Evolutionary conservation across 2,329 filamentous ascomycete species (phyloP).

Genomic region (Alternaria angustiovoidea): DNA sequence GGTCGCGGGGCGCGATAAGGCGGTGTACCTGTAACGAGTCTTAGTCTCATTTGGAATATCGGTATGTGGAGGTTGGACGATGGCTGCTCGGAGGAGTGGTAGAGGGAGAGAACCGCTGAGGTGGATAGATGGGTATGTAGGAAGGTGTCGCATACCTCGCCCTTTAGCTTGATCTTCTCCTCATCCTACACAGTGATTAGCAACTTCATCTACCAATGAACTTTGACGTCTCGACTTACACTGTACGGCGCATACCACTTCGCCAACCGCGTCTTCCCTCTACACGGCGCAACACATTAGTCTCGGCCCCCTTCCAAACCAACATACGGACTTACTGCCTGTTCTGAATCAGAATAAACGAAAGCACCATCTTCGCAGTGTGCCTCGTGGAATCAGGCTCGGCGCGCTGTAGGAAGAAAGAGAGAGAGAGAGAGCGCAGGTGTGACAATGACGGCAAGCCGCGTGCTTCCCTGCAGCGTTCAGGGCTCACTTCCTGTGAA

Average conservation of each 20-base stretch:
- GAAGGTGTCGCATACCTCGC: conserved; percentile 70
- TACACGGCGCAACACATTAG: conserved; percentile 49
- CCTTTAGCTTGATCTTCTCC: conserved; percentile 98
- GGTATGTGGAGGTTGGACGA: not conserved
- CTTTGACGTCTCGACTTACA: conserved; percentile 53
- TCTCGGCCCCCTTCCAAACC: not conserved
- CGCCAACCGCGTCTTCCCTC: conserved; percentile 96
- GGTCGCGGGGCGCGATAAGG: conserved; percentile 94
- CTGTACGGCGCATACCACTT: conserved; percentile 99
- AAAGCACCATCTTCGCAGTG: conserved; percentile 67
- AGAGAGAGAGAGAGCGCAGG: not conserved
- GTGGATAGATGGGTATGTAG: conserved; percentile 7
- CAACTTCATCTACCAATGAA: not conserved
- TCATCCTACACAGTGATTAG: conserved; percentile 70
- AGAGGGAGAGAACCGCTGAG: not conserved
- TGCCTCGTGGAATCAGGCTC: conserved; percentile 14
- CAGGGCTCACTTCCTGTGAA: conserved; percentile 4
- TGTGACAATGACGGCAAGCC: conserved; percentile 4
- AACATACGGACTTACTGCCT: conserved; percentile 69
- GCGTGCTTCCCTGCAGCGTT: not conserved
- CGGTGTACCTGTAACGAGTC: conserved; percentile 79
- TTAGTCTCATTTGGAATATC: not conserved
- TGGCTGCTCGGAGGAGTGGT: not conserved
- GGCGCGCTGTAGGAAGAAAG: conserved; percentile 11
- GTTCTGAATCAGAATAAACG: conserved; percentile 90